Conservation (phyloP, 2,329 filamentous ascomycete species). For the Penicillium sp. region DNA sequence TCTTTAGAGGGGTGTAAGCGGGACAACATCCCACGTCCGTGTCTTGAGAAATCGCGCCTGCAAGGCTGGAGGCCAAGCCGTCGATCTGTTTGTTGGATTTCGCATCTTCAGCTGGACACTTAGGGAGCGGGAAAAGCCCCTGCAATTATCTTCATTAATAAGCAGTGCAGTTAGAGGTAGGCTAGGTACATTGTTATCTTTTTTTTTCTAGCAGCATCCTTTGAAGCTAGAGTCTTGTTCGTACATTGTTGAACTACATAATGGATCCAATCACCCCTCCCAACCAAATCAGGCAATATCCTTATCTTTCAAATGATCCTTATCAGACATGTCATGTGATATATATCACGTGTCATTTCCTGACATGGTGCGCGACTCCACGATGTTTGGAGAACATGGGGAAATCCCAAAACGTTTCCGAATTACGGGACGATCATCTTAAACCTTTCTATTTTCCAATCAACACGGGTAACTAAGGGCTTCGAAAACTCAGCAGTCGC, state of each 20-base stretch:
- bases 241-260: no score
- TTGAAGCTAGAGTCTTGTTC: no score
- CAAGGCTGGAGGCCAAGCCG: background rate
- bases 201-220: background rate
- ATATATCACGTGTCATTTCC: constrained; percentile 5
- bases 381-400: background rate
- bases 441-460: background rate
- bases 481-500: background rate
- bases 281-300: background rate
- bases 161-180: background rate
- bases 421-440: background rate
- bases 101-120: background rate
- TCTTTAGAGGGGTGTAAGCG: background rate
- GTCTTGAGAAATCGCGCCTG: background rate
- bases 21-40: background rate
- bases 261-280: no score
- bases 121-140: background rate
- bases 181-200: background rate
- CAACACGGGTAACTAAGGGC: background rate
- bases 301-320: background rate
- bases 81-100: background rate
- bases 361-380: background rate
- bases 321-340: background rate
- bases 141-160: background rate
- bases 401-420: background rate